phyloP scores from a whole-genome alignment of 257 asterid species.

The Craterostigma plantagineum region DNA sequence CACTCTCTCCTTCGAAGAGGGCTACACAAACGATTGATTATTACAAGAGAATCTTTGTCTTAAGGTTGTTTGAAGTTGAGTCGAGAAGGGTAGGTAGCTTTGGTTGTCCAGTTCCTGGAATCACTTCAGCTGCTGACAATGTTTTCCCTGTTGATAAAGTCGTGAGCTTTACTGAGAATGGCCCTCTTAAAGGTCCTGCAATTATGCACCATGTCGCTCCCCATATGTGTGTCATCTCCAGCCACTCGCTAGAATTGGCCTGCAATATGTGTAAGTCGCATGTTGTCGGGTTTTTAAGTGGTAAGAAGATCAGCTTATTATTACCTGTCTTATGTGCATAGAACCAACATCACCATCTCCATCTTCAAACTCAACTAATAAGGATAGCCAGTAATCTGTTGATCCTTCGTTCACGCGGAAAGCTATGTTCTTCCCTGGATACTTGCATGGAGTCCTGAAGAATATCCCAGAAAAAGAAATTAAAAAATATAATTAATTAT shows the following conservation, averaged over 20 bases:
- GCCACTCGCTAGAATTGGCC: constrained; percentile 54
- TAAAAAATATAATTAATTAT: too few relatives aligned
- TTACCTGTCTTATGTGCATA: constrained; percentile 86
- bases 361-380: constrained; percentile 73
- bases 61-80: constrained; percentile 37
- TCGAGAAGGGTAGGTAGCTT: constrained; percentile 90
- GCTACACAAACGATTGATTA: constrained; percentile 25
- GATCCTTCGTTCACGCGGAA: constrained; percentile 92
- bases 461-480: not conserved
- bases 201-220: constrained; percentile 84
- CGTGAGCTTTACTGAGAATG: constrained; percentile 68
- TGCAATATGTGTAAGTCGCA: constrained; percentile 3
- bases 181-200: constrained; percentile 73
- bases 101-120: constrained; percentile 69
- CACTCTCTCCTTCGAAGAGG: constrained; percentile 98
- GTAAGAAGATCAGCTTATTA: not conserved
- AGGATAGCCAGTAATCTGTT: constrained; percentile 72
- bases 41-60: constrained; percentile 6
- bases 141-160: constrained; percentile 46
- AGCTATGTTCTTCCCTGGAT: constrained; percentile 66
- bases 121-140: constrained; percentile 66
- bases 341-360: constrained; percentile 94
- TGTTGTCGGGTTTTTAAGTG: not conserved
- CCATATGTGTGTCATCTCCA: constrained; percentile 80
- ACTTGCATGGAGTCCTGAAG: constrained; percentile 75